Percentiles rank a stretch among this genome's conserved stretches.
These are phyloP conservation scores for Pseudisothecium myosuroides DNA, from an alignment of 225 moss, liverwort and hornwort species.

Conservation along the genomic window DNA sequence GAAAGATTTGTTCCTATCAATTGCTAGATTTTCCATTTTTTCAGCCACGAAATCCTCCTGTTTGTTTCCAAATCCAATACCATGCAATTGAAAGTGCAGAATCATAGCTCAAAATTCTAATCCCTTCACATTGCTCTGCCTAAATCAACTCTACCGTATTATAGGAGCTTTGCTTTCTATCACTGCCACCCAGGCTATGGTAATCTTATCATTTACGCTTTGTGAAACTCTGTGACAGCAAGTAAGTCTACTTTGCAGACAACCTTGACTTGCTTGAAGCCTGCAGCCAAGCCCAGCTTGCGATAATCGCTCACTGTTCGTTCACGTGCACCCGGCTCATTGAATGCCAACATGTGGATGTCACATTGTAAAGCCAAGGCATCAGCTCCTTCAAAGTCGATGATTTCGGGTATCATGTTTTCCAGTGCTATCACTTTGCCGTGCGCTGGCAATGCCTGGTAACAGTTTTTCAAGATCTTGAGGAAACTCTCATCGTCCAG, in stretches of 20 bases:
- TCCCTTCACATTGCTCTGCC: no score
- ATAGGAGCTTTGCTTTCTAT: not conserved
- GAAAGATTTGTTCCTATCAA: no score
- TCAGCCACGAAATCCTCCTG: not conserved
- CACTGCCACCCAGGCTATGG: not conserved
- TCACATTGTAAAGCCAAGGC: not conserved
- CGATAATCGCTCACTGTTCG: not conserved
- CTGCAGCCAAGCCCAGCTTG: not conserved
- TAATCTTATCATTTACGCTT: not conserved
- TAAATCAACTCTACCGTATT: not conserved
- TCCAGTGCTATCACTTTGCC: not conserved
- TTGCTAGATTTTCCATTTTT: not conserved
- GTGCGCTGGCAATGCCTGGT: not conserved
- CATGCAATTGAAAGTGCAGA: not conserved
- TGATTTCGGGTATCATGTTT: not conserved
- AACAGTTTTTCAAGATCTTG: slow-evolving; percentile 19
- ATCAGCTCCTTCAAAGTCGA: not conserved
- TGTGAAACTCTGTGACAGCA: slow-evolving; percentile 1
- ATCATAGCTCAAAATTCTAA: not conserved
- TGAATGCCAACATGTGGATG: slow-evolving; percentile 8
- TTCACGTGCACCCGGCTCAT: not conserved
- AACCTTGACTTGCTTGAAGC: not conserved
- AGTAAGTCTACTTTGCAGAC: not conserved
- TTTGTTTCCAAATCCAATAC: not conserved
- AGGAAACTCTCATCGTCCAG: slow-evolving; percentile 14